Evolutionary conservation across 2,329 filamentous ascomycete species (phyloP).

Genomic region (Colletotrichum sidae): DNA sequence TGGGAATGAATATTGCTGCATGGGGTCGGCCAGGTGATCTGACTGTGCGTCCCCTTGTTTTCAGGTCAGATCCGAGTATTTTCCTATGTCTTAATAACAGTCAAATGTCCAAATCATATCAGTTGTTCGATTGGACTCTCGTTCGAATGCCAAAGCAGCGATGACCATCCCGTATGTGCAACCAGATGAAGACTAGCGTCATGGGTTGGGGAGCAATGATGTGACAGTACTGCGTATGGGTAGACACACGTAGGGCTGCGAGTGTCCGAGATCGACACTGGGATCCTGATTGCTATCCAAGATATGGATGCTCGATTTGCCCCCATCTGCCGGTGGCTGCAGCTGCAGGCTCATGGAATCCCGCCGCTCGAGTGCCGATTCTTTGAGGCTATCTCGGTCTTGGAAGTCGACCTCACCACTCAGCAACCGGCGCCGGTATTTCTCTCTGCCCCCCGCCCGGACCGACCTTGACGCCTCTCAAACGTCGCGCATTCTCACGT

Average conservation of each 20-base stretch:
- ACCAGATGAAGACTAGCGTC: constrained; percentile 3
- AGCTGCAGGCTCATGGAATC: background rate
- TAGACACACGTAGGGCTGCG: background rate
- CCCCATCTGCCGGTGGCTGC: background rate
- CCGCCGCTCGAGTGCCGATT: no score
- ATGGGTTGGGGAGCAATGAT: constrained; percentile 20
- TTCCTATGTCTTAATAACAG: constrained; percentile 28
- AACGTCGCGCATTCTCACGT: no score
- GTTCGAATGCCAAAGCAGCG: no score
- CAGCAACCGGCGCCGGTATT: no score
- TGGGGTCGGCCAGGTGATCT: constrained; percentile 14
- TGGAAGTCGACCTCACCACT: no score
- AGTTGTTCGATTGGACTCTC: no score
- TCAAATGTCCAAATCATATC: constrained; percentile 4
- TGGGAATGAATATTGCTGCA: constrained; percentile 30
- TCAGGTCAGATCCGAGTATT: constrained; percentile 7
- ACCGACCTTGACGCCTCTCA: no score
- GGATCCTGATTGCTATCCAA: constrained; percentile 14
- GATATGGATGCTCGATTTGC: background rate
- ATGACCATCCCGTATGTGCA: no score
- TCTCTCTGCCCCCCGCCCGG: no score
- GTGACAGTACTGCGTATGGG: no score
- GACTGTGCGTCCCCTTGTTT: constrained; percentile 1
- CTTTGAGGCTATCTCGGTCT: background rate
- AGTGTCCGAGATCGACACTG: constrained; percentile 25